Conservation (phyloP, 2,329 filamentous ascomycete species). For the Colletotrichum phormii region DNA sequence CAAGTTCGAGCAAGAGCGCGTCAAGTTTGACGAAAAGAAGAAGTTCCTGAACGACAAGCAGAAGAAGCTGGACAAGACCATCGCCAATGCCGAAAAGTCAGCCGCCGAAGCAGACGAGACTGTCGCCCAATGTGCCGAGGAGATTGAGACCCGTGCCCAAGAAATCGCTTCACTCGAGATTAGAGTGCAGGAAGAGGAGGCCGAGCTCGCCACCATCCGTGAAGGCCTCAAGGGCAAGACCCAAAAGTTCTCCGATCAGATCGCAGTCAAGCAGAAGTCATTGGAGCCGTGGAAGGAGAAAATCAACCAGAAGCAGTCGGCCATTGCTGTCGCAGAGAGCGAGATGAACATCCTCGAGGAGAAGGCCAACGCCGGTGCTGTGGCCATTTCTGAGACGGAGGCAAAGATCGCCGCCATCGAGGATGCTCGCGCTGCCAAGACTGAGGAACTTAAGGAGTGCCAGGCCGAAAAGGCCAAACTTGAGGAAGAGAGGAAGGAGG, state of each 20-base stretch:
- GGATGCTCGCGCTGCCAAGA: slow-evolving; percentile 77
- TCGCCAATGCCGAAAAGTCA: slow-evolving; percentile 80
- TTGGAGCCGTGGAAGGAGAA: slow-evolving; percentile 97
- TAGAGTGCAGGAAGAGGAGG: slow-evolving; percentile 81
- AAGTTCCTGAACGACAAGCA: slow-evolving; percentile 93
- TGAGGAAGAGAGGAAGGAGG: slow-evolving; percentile 78
- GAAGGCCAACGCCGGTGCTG: slow-evolving; percentile 86
- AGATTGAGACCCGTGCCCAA: slow-evolving; percentile 80
- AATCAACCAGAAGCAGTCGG: slow-evolving; percentile 95
- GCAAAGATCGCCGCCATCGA: slow-evolving; percentile 81
- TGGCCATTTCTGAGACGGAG: slow-evolving; percentile 85
- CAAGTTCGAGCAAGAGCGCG: slow-evolving; percentile 94
- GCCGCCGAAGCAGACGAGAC: slow-evolving; percentile 80
- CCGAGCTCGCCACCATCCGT: slow-evolving; percentile 84
- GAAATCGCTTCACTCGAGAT: slow-evolving; percentile 83
- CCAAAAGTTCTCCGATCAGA: slow-evolving; percentile 92
- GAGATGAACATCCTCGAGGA: slow-evolving; percentile 93
- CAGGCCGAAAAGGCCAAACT: slow-evolving; percentile 78
- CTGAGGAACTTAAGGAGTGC: slow-evolving; percentile 79
- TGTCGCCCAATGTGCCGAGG: slow-evolving; percentile 80
- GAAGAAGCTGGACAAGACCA: slow-evolving; percentile 93
- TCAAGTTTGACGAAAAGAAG: slow-evolving; percentile 97
- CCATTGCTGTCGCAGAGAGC: slow-evolving; percentile 93
- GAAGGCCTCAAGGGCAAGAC: slow-evolving; percentile 95
- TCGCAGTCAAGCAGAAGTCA: slow-evolving; percentile 90